A percentile compares a stretch with the other conserved stretches of the same genome.
Evolutionary conservation across 2,329 filamentous ascomycete species (phyloP).

Genomic region (Pseudonectria buxi): DNA sequence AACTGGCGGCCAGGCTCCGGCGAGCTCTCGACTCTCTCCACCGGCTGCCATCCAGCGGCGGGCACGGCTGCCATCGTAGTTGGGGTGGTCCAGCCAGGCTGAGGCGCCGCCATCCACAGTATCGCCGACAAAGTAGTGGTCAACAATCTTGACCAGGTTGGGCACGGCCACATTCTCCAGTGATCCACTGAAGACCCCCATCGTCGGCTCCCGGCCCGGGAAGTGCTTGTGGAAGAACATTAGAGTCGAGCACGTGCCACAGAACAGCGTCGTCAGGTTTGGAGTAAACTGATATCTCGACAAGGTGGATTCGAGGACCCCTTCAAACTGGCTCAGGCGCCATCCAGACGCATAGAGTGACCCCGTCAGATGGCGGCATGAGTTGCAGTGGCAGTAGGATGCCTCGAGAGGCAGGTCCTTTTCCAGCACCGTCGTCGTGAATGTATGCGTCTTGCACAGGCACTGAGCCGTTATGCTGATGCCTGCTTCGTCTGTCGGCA

Average conservation of each 20-base stretch:
- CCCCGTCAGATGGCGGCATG: constrained; percentile 41
- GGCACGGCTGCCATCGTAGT: constrained; percentile 21
- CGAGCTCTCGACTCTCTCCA: constrained; percentile 21
- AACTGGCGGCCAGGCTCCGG: constrained; percentile 23
- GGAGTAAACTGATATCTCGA: constrained; percentile 31
- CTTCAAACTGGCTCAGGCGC: constrained; percentile 15
- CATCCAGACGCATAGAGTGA: constrained; percentile 30
- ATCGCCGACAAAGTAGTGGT: constrained; percentile 41
- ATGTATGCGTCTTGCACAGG: constrained; percentile 38
- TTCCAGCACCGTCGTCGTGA: constrained; percentile 26
- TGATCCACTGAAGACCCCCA: constrained; percentile 32
- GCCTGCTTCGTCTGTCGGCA: too few relatives aligned
- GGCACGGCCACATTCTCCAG: constrained; percentile 23
- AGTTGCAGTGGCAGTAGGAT: constrained; percentile 41
- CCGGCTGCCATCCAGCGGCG: constrained; percentile 21
- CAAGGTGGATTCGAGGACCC: constrained; percentile 20
- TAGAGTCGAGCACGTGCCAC: constrained; percentile 35
- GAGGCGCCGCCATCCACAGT: constrained; percentile 47
- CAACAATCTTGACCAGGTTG: constrained; percentile 25
- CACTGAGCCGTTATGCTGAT: constrained; percentile 29
- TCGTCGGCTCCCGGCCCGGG: constrained; percentile 2
- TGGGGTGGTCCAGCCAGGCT: constrained; percentile 35
- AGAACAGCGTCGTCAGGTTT: constrained; percentile 31
- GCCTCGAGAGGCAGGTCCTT: constrained; percentile 35
- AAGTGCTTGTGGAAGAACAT: constrained; percentile 34